Conservation (phyloP, 495 filamentous ascomycete species). For the Aspergillus cristatus region DNA sequence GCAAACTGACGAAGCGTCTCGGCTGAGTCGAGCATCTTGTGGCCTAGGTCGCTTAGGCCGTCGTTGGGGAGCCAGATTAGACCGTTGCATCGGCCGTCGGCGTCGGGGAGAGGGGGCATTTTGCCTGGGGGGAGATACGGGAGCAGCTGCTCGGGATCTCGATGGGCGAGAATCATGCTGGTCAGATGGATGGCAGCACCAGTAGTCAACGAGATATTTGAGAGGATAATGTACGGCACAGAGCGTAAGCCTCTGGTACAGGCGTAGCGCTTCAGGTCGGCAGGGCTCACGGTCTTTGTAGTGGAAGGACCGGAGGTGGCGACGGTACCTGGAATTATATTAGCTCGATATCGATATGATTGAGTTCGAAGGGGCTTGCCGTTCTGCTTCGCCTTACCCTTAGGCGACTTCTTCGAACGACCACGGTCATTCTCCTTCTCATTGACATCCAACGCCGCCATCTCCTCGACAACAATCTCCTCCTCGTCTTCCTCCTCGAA, state of each 20-base stretch:
- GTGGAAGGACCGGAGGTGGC: background rate
- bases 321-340: background rate
- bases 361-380: conserved; percentile 2
- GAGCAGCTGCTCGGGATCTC: conserved; percentile 32
- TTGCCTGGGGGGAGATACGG: conserved; percentile 26
- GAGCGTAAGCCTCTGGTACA: conserved; percentile 37
- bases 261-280: conserved; percentile 18
- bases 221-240: conserved; percentile 35
- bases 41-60: conserved; percentile 9
- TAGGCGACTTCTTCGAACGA: conserved; percentile 11
- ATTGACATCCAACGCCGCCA: background rate
- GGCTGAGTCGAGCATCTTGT: conserved; percentile 47
- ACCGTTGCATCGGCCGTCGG: conserved; percentile 15
- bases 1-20: conserved; percentile 25
- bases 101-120: conserved; percentile 15
- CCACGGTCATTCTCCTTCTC: conserved; percentile 6
- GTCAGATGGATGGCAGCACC: conserved; percentile 33
- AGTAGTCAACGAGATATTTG: conserved; percentile 26
- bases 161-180: conserved; percentile 33
- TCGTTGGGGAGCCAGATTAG: conserved; percentile 30
- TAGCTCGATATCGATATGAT: background rate
- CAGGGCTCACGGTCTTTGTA: conserved; percentile 11
- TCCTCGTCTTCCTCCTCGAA: conserved; percentile 11
- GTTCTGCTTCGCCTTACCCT: conserved; percentile 13
- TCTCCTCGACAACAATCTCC: background rate